Base-by-base conservation (phyloP, 768 basidiomycete species). In the Chlorophyllum brunneum region DNA sequence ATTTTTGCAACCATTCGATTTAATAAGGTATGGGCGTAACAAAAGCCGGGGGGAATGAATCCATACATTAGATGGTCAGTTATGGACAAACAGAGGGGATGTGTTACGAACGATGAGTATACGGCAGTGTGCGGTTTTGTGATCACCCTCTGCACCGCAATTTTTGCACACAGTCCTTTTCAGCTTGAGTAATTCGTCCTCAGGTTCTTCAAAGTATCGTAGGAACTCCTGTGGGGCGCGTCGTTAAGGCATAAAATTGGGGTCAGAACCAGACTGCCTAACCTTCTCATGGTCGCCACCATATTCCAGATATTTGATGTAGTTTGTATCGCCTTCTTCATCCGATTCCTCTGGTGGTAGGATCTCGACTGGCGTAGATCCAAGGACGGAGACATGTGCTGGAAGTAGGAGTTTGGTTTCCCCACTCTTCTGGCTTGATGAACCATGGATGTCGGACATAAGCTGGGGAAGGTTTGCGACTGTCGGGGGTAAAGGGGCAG, bases 261-360 rank as follows among this genome's bases (percentile, higher is more conserved):
- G 13, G 26, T 23, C 1, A 13, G 26, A 43, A 11, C 7, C 41
- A 43, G 15, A 24, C 15, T 48, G 15, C 22, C 24, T 31, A 61
- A 75, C 22, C 51, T 83, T 85, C 67, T 76, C 79, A 29, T 30
- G 42, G 13, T 75, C 68, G 59, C 82, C 81, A 46, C 86, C 86
- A 57, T 83, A 86, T 58, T 90, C 87, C 20, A 92, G 71, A 61
- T 88, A 90, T 47, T 91, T 82, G 52, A 92, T 90, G 59, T 81
- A 88, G 60, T 80, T 79, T 13, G 41, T 51, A 20, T 82, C 81
- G 7, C 78, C 79, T 18, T 83, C 81, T 11, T 73, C 70, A 31
- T 78, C 69, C 24, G 50, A 56, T 11, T 68, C 60, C 2, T 70
- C 62, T 15, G 77, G 69, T 11, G 72, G 64, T 15, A 81, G 63